Evolutionary conservation across 2,329 filamentous ascomycete species (phyloP).

Genomic region (Fusarium decemcellulare): DNA sequence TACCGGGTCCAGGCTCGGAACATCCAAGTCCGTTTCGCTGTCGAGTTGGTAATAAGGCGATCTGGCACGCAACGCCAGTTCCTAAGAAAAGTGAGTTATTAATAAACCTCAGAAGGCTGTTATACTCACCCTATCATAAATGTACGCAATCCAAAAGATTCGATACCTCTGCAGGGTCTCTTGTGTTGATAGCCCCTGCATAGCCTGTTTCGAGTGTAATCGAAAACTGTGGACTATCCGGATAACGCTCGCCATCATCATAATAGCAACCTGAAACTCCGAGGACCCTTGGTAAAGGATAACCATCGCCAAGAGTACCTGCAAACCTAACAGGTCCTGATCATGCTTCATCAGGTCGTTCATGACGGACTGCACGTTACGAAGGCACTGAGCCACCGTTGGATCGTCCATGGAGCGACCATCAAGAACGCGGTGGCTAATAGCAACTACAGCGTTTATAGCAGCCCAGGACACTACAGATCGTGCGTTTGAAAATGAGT

Average conservation of each 20-base stretch:
- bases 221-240: conserved; percentile 51
- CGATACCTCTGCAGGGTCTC: conserved; percentile 46
- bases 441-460: conserved; percentile 53
- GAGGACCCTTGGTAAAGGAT: conserved; percentile 50
- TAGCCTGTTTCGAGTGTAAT: conserved; percentile 46
- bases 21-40: conserved; percentile 52
- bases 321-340: conserved; percentile 50
- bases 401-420: conserved; percentile 35
- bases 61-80: conserved; percentile 52
- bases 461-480: conserved; percentile 49
- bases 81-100: conserved; percentile 33
- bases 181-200: background rate
- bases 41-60: conserved; percentile 54
- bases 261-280: conserved; percentile 49
- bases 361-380: conserved; percentile 50
- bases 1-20: conserved; percentile 30
- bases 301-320: conserved; percentile 53
- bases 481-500: conserved; percentile 36
- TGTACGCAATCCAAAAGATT: conserved; percentile 56
- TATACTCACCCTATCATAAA: conserved; percentile 48
- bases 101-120: no score
- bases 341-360: conserved; percentile 50
- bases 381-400: conserved; percentile 44
- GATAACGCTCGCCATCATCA: conserved; percentile 52
- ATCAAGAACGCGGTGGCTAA: conserved; percentile 46